Conservation (phyloP, 345 rosid genomes). For the Salix caprea region DNA sequence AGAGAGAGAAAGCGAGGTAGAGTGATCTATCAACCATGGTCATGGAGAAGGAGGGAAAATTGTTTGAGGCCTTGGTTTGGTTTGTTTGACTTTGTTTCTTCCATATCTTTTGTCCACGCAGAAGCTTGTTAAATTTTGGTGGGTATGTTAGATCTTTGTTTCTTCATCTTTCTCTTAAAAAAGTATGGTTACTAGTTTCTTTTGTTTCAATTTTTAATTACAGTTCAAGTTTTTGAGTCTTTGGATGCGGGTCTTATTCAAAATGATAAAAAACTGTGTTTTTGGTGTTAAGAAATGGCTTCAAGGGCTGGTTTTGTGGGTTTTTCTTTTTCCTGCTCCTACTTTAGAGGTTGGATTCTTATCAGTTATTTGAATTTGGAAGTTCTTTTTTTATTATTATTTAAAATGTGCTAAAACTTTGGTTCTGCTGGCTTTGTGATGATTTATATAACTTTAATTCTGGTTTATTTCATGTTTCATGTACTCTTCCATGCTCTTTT, state of each 20-base stretch:
- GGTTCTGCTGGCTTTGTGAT: not conserved
- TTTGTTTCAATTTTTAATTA: not conserved
- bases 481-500: not conserved
- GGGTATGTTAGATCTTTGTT: constrained; percentile 20
- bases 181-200: not conserved
- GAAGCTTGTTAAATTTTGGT: constrained; percentile 22
- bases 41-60: constrained; percentile 14
- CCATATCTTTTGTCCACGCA: constrained; percentile 11
- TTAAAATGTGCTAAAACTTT: not conserved
- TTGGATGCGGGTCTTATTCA: constrained; percentile 6
- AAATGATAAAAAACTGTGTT: not conserved
- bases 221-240: not conserved
- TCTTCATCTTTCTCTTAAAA: not conserved
- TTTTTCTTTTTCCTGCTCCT: not conserved
- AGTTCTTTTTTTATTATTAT: too few species aligned
- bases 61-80: constrained; percentile 26
- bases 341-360: not conserved
- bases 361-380: not conserved
- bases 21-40: constrained; percentile 15
- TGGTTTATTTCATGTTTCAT: not conserved
- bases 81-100: constrained; percentile 22
- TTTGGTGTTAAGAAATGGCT: constrained; percentile 2
- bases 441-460: not conserved
- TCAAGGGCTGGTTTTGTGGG: not conserved
- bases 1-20: not conserved